These are phyloP conservation scores for Fusarium pseudograminearum DNA, from an alignment of 2,329 filamentous ascomycete genomes.

Conservation along the genomic window DNA sequence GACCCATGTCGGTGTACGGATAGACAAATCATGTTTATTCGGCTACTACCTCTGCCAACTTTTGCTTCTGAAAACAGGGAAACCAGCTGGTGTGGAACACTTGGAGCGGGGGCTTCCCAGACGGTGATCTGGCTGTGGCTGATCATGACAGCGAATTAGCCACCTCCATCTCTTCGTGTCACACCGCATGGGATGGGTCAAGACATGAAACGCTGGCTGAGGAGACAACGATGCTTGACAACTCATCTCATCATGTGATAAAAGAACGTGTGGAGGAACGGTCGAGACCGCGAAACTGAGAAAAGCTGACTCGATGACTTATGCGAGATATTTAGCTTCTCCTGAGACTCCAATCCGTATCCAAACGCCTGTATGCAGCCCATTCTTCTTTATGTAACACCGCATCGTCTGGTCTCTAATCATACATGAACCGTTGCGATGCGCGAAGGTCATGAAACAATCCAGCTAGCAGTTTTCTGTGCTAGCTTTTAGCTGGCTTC, in stretches of 20 bases:
- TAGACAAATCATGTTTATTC: constrained; percentile 32
- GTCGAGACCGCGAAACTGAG: not conserved
- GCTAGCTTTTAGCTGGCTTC: constrained; percentile 13
- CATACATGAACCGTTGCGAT: constrained; percentile 17
- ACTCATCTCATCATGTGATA: constrained; percentile 24
- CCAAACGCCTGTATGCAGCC: constrained; percentile 32
- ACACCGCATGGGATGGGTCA: constrained; percentile 34
- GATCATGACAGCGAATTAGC: constrained; percentile 18
- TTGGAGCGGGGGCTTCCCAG: constrained; percentile 19
- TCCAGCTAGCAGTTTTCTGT: constrained; percentile 14
- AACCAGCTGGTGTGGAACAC: constrained; percentile 31
- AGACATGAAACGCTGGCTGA: constrained; percentile 34
- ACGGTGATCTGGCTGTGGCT: constrained; percentile 33
- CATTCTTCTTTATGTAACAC: constrained; percentile 15
- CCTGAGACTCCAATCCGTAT: constrained; percentile 16
- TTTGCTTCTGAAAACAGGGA: constrained; percentile 40
- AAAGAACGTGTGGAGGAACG: not conserved
- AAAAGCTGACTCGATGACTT: not conserved
- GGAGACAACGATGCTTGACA: constrained; percentile 1
- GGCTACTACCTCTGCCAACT: constrained; percentile 39
- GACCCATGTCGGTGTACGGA: not conserved
- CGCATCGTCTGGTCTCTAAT: constrained; percentile 9
- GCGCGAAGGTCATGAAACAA: constrained; percentile 25
- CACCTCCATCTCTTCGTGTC: constrained; percentile 30
- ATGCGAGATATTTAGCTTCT: constrained; percentile 4